Evolutionary conservation across 2,329 filamentous ascomycete species (phyloP), one percentile per base, ranked within the genome.

Genomic region (Trichoderma lentiforme): DNA sequence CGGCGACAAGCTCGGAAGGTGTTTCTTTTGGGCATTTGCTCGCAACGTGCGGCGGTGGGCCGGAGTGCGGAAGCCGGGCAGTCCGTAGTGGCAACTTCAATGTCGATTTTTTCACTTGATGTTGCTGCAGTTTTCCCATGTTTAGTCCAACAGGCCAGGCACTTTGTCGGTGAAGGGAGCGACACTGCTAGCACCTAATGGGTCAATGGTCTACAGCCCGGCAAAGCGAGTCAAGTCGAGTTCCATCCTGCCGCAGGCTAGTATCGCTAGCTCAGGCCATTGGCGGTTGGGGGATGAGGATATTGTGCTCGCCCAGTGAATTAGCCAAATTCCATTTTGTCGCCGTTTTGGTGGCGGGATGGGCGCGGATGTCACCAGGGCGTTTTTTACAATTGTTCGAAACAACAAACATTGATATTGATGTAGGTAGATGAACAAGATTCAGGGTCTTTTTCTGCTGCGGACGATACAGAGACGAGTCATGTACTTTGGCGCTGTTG

Each of bases 1-100:
- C 60, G 60, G 47, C 47, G 47, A 63, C 60, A 63, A 47, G 60
- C 60, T 63, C 60, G 60, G 60, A 43, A 63, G 60, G 60, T 62
- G 34, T n/a, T 36, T 43, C 28, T 26, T 39, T 11, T 53, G n/a
- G n/a, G 47, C 47, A 24, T 24, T 21, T 53, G 4, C 21, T 24
- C 47, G 47, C 47, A 53, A 53, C n/a, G 21, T 21, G 43, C 43
- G 43, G 43, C 43, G n/a, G 43, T 21, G 43, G 43, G 18, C 43
- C 43, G 43, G 43, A 21, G 18, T 53, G 47, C 47, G 47, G 47
- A 53, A 53, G 28, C 56, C 53, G 53, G 53, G 58, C 32, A 34
- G 58, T 26, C 30, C 58, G 30, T 15, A 36, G 58, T 61, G 58
- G 57, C 12, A 24, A 53, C 47, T 53, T 24, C 9, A 53, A 14